Percentiles rank a stretch among this genome's conserved stretches.
These are phyloP conservation scores for Hordeum pubiflorum DNA, from an alignment of 202 grass and related monocot genomes.

Conservation along the genomic window DNA sequence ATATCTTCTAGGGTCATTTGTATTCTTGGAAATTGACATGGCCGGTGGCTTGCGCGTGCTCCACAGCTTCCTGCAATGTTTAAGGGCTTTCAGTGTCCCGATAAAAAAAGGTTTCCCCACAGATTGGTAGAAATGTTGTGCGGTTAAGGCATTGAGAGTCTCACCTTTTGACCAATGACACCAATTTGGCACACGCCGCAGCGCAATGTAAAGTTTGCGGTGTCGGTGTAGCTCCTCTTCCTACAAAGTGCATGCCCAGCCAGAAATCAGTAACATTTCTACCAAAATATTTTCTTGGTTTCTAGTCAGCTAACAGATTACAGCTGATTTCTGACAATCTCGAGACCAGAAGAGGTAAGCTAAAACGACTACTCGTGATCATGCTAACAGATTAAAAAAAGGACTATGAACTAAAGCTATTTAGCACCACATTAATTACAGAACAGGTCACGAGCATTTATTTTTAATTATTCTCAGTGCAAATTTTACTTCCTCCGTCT, in stretches of 20 bases:
- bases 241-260: constrained; percentile 32
- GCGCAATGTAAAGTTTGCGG: constrained; percentile 79
- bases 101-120: background rate
- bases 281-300: background rate
- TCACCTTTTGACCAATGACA: constrained; percentile 80
- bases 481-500: too few relatives aligned
- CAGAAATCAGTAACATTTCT: background rate
- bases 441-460: background rate
- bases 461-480: background rate
- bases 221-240: constrained; percentile 90
- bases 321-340: background rate
- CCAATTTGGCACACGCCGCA: constrained; percentile 92
- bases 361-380: background rate
- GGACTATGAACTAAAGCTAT: background rate
- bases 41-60: constrained; percentile 87
- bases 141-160: background rate
- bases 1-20: constrained; percentile 29
- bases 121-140: background rate
- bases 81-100: background rate
- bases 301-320: background rate
- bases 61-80: constrained; percentile 64
- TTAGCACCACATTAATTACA: background rate
- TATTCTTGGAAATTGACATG: constrained; percentile 95
- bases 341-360: background rate
- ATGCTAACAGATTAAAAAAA: background rate